Conservation (phyloP, 2,329 filamentous ascomycete species). For the Epichloe typhina region DNA sequence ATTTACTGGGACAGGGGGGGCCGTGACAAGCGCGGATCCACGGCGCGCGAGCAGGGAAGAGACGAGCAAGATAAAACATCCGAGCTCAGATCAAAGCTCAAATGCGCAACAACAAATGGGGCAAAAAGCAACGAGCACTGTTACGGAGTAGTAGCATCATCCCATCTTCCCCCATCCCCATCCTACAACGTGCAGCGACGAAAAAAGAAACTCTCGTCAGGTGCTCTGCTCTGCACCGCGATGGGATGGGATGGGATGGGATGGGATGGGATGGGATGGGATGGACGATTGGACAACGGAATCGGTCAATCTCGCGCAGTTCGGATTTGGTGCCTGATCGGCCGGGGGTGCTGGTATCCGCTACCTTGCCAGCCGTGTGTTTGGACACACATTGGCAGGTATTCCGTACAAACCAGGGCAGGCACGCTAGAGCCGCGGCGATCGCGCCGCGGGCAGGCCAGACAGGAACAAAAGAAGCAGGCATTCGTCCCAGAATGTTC, state of each 20-base stretch:
- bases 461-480: neutral
- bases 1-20: neutral
- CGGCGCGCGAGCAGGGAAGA: neutral
- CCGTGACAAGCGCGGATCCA: neutral
- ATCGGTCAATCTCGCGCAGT: neutral
- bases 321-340: neutral
- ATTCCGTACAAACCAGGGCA: neutral
- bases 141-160: too few species aligned
- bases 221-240: neutral
- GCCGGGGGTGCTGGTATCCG: neutral
- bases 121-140: too few species aligned
- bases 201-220: neutral
- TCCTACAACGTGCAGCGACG: neutral
- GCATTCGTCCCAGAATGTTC: neutral
- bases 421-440: slow-evolving; percentile 4
- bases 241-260: neutral
- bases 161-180: neutral
- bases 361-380: neutral
- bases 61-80: neutral
- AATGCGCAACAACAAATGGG: neutral
- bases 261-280: neutral
- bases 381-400: neutral
- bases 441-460: slow-evolving; percentile 1
- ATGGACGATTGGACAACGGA: neutral
- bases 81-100: neutral